A percentile compares a stretch with the other conserved stretches of the same genome.
Evolutionary conservation across 495 filamentous ascomycete species (phyloP).

Genomic region (Penicillium canescens): DNA sequence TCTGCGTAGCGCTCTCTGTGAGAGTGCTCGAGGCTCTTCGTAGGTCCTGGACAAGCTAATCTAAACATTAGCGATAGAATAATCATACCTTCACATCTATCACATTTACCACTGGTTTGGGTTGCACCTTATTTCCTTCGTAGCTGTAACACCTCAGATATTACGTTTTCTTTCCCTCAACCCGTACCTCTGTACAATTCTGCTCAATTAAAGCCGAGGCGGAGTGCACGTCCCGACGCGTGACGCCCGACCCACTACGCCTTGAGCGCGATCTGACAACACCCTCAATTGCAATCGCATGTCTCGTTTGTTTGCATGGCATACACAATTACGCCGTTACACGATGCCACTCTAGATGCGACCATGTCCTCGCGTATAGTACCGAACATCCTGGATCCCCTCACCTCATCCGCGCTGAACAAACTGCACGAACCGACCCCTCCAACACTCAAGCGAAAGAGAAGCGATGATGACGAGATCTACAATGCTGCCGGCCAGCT

Average conservation of each 20-base stretch:
- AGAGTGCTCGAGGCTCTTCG: constrained; percentile 2
- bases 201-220: neutral
- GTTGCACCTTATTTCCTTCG: neutral
- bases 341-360: constrained; percentile 26
- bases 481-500: constrained; percentile 23
- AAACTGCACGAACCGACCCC: constrained; percentile 26
- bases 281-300: constrained; percentile 12
- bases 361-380: constrained; percentile 40
- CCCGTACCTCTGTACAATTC: neutral
- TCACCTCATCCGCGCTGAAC: constrained; percentile 34
- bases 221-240: constrained; percentile 30
- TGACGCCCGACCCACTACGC: constrained; percentile 30
- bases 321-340: neutral
- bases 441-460: constrained; percentile 39
- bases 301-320: constrained; percentile 5
- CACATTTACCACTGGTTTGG: neutral
- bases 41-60: constrained; percentile 35
- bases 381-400: constrained; percentile 34
- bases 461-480: constrained; percentile 8
- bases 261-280: constrained; percentile 13
- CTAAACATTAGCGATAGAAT: constrained; percentile 50
- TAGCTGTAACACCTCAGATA: neutral
- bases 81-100: constrained; percentile 28
- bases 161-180: neutral
- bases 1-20: constrained; percentile 1